Percentiles rank a stretch among this genome's conserved stretches.
Evolutionary conservation across 805 yeast species (phyloP).

Genomic region (Naumovozyma castellii): DNA sequence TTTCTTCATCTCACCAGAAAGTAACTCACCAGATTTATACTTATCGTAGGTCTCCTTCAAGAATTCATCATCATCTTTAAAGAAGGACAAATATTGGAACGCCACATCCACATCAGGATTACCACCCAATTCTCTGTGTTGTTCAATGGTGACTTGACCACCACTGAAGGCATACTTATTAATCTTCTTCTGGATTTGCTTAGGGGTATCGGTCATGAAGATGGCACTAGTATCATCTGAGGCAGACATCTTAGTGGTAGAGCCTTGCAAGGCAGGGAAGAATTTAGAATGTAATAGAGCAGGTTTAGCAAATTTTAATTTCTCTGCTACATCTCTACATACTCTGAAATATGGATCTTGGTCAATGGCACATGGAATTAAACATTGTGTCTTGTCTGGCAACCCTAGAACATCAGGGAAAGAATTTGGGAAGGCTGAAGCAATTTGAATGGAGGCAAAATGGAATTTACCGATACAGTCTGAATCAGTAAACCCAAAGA

Average conservation of each 20-base stretch:
- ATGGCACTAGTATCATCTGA: slow-evolving; percentile 84
- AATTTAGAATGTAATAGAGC: slow-evolving; percentile 87
- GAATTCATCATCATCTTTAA: slow-evolving; percentile 79
- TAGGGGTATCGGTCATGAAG: slow-evolving; percentile 89
- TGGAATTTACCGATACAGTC: slow-evolving; percentile 92
- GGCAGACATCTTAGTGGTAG: slow-evolving; percentile 94
- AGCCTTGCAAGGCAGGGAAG: slow-evolving; percentile 97
- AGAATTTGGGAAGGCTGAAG: slow-evolving; percentile 91
- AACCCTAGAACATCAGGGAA: slow-evolving; percentile 87
- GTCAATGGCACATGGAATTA: slow-evolving; percentile 98
- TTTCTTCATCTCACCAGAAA: slow-evolving; percentile 91
- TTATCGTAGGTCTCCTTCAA: slow-evolving; percentile 50
- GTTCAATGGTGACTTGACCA: slow-evolving; percentile 79
- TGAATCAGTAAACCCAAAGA: slow-evolving; percentile 89
- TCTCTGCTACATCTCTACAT: slow-evolving; percentile 94
- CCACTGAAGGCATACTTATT: slow-evolving; percentile 96
- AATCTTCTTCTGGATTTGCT: slow-evolving; percentile 85
- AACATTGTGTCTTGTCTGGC: slow-evolving; percentile 84
- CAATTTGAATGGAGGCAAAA: slow-evolving; percentile 92
- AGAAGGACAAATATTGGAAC: slow-evolving; percentile 83
- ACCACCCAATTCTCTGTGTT: slow-evolving; percentile 85
- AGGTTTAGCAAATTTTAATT: slow-evolving; percentile 83
- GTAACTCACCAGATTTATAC: slow-evolving; percentile 70
- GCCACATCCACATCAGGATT: slow-evolving; percentile 94
- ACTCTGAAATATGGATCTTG: slow-evolving; percentile 98